Evolutionary conservation across 2,329 filamentous ascomycete species (phyloP).

Genomic region (Penicillium sp.): DNA sequence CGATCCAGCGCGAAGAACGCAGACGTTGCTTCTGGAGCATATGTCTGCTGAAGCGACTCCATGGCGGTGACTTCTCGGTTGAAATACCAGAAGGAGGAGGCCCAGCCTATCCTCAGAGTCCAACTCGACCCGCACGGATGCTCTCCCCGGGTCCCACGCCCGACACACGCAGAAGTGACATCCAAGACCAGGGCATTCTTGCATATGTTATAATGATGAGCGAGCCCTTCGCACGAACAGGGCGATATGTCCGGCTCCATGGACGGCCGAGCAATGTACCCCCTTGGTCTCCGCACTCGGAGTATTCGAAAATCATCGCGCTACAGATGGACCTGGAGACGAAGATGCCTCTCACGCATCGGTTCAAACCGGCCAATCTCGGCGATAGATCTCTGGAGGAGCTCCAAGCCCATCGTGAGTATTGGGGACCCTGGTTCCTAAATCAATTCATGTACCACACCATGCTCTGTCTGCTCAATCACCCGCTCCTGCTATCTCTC

Average conservation of each 20-base stretch:
- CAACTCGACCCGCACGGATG: constrained; percentile 28
- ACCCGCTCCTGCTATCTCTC: constrained; percentile 56
- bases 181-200: constrained; percentile 46
- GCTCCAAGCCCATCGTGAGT: constrained; percentile 50
- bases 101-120: constrained; percentile 45
- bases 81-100: constrained; percentile 40
- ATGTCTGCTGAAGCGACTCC: constrained; percentile 47
- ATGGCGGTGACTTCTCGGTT: constrained; percentile 46
- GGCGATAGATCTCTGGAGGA: constrained; percentile 45
- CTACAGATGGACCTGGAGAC: constrained; percentile 57
- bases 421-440: constrained; percentile 58
- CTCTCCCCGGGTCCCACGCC: constrained; percentile 26
- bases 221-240: constrained; percentile 53
- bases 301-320: constrained; percentile 55
- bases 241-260: constrained; percentile 50
- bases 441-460: constrained; percentile 57
- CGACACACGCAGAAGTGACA: constrained; percentile 31
- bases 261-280: constrained; percentile 48
- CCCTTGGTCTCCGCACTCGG: constrained; percentile 54
- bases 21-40: constrained; percentile 49
- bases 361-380: constrained; percentile 54
- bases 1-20: constrained; percentile 34
- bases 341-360: constrained; percentile 53
- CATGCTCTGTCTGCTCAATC: constrained; percentile 56
- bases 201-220: constrained; percentile 51